Evolutionary conservation across 495 filamentous ascomycete genomes (phyloP), one percentile per base, ranked within the genome.

Genomic region (Amniculicola lignicola): DNA sequence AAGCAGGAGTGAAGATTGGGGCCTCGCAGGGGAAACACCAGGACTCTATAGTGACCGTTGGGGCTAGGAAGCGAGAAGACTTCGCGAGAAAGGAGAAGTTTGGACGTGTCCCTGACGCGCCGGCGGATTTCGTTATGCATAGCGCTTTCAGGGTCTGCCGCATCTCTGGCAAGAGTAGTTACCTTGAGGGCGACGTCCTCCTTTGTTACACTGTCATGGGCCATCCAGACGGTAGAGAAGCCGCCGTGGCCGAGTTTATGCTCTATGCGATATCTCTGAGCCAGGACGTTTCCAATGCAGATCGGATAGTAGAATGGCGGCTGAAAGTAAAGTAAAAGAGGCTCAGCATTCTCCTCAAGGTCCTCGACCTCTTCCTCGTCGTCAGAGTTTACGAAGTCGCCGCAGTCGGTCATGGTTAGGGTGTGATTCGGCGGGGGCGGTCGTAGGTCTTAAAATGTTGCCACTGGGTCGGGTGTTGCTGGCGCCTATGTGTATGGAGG

Each of bases 181-280:
- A 40, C 18, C 37, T 40, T 40, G 9, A 40, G 7, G 6, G 37
- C 37, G 16, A 40, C 37, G 16, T 23, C 9, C 15, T 27, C 9
- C 9, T 10, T 10, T 10, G 12, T 27, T 27, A 10, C 16, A 10
- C 4, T 45, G 22, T 45, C 42, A 16, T 27, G 42, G 22, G 42
- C 42, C 15, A 45, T 36, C 46, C 29, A 36, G 28, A 21, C 28
- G 37, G 48, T 41, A 40, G 37, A 51, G 48, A 51, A 51, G 35
- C 48, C 48, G 27, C 44, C 44, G 44, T 48, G 44, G 27, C 44
- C 44, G 23, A 48, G 44, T 22, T 48, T 48, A 48, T 48, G 44
- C 23, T 31, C 27, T 6, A 48, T 48, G 25, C 44, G 27, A 35
- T 48, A 48, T 35, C 44, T 29, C 23, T 48, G 14, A 22, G 4